These are phyloP conservation scores for Xylariaceae sp. DNA, from an alignment of 2,329 filamentous ascomycete genomes.

Conservation along the genomic window DNA sequence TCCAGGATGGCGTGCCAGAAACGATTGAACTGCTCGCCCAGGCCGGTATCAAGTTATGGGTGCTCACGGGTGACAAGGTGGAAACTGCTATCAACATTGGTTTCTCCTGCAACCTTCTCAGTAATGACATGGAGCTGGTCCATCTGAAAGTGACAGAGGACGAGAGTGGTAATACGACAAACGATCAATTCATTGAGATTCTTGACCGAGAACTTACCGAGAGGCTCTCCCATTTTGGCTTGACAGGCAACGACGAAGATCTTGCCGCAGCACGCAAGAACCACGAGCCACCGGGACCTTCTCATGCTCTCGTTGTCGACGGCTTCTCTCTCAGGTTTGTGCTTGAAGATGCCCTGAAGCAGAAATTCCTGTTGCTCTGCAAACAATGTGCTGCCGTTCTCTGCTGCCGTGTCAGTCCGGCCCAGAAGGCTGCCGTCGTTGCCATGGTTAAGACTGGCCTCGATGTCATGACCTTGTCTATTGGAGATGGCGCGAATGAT, in stretches of 20 bases:
- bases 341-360: conserved; percentile 74
- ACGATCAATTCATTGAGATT: conserved; percentile 49
- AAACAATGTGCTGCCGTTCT: conserved; percentile 96
- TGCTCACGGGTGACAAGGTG: conserved; percentile 96
- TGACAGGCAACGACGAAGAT: conserved; percentile 83
- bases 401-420: conserved; percentile 94
- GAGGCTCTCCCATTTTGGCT: conserved; percentile 66
- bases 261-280: conserved; percentile 73
- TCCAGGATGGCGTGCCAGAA: conserved; percentile 95
- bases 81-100: conserved; percentile 99
- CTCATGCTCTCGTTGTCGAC: conserved; percentile 91
- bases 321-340: conserved; percentile 90
- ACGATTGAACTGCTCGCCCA: conserved; percentile 87
- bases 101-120: conserved; percentile 95
- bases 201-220: conserved; percentile 71
- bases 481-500: conserved; percentile 92
- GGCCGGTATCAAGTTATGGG: conserved; percentile 98
- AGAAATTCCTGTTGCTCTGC: conserved; percentile 91
- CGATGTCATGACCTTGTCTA: conserved; percentile 92
- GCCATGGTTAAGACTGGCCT: conserved; percentile 91
- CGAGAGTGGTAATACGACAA: conserved; percentile 44
- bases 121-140: conserved; percentile 97
- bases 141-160: conserved; percentile 82
- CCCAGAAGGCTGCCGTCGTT: conserved; percentile 96
- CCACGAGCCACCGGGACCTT: conserved; percentile 80